Conservation (phyloP, 805 yeast genomes). For the Barnettozyma vustinii region DNA sequence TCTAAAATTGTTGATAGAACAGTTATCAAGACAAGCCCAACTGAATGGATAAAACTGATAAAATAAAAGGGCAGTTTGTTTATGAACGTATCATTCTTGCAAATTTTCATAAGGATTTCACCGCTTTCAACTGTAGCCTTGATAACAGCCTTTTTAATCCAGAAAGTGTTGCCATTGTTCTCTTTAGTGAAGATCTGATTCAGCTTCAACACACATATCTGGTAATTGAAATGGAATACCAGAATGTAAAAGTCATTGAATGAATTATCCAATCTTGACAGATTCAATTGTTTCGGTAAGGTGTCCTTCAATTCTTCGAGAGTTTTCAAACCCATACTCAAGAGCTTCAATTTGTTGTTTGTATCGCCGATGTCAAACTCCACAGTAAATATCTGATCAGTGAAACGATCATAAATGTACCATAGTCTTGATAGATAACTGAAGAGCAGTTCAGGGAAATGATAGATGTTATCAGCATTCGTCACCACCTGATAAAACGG, state of each 20-base stretch:
- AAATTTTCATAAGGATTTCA: constrained; percentile 1
- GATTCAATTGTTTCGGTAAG: constrained; percentile 16
- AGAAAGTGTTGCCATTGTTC: neutral
- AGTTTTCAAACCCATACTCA: constrained; percentile 23
- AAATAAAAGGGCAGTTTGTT: constrained; percentile 16
- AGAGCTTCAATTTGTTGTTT: constrained; percentile 21
- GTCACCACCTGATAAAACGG: constrained; percentile 25
- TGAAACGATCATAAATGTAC: constrained; percentile 29
- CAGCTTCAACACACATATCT: constrained; percentile 18
- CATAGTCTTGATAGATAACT: constrained; percentile 25
- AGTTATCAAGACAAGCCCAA: constrained; percentile 11
- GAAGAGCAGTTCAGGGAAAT: constrained; percentile 24
- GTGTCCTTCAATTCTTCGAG: constrained; percentile 22
- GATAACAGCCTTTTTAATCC: constrained; percentile 16
- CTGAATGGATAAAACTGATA: constrained; percentile 7
- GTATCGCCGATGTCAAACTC: constrained; percentile 31
- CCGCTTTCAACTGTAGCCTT: constrained; percentile 18
- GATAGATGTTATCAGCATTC: constrained; percentile 7
- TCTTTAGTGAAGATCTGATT: constrained; percentile 21
- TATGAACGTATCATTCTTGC: neutral
- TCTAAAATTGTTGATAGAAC: neutral
- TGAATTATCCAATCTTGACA: neutral
- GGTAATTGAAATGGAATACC: constrained; percentile 24
- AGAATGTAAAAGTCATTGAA: constrained; percentile 12
- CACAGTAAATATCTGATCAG: constrained; percentile 30